These are phyloP conservation scores for Prunus dulcis DNA, from an alignment of 306 rosid genomes.

Conservation along the genomic window DNA sequence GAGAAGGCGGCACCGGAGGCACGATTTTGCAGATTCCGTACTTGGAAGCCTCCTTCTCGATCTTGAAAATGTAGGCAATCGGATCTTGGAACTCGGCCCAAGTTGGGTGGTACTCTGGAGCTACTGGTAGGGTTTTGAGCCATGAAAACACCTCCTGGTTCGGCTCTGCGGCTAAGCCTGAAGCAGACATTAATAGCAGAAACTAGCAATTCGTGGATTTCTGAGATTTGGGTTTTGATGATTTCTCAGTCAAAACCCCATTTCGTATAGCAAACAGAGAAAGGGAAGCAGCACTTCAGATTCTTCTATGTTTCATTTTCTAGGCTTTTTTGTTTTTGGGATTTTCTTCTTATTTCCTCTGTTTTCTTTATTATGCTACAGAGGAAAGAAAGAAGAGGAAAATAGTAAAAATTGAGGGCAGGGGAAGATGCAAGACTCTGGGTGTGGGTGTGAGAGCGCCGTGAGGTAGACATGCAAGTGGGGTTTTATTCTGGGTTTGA, in stretches of 20 bases:
- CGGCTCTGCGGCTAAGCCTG: conserved; percentile 45
- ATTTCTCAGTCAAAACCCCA: conserved; percentile 48
- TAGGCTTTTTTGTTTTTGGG: conserved; percentile 15
- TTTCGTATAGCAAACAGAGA: neutral
- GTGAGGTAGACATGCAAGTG: conserved; percentile 35
- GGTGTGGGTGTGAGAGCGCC: neutral
- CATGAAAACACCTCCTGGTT: conserved; percentile 74
- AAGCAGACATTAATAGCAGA: conserved; percentile 27
- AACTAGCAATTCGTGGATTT: neutral
- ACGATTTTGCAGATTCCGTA: conserved; percentile 97
- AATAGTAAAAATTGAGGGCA: conserved; percentile 27
- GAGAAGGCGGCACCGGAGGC: conserved; percentile 73
- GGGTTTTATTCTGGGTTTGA: conserved; percentile 38
- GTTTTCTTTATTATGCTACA: conserved; percentile 37
- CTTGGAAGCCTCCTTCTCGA: conserved; percentile 93
- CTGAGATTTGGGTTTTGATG: conserved; percentile 23
- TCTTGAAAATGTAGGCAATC: conserved; percentile 93
- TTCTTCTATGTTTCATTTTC: conserved; percentile 32
- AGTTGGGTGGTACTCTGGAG: conserved; percentile 83
- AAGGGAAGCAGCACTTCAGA: conserved; percentile 28
- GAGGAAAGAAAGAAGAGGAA: conserved; percentile 28
- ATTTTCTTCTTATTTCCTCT: conserved; percentile 39
- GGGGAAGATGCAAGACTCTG: conserved; percentile 7
- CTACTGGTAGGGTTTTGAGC: conserved; percentile 83
- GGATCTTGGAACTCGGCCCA: conserved; percentile 94